Percentiles rank a stretch among this genome's conserved stretches.
phyloP scores from a whole-genome alignment of 495 filamentous ascomycete species.

The Cladorrhinum samala region DNA sequence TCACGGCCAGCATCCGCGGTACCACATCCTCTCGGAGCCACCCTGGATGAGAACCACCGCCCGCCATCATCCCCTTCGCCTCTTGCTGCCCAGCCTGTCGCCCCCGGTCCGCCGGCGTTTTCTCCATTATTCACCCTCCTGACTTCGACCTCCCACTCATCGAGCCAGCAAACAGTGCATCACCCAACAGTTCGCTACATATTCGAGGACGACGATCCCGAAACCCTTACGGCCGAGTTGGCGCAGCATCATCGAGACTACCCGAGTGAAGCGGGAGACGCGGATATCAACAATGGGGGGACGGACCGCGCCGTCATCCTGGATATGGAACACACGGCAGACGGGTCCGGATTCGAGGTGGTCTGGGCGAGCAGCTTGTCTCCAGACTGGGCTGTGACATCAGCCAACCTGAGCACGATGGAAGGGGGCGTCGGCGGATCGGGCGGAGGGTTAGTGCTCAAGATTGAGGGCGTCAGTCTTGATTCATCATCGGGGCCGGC shows the following conservation, averaged over 20 bases:
- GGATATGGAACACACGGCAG: constrained; percentile 44
- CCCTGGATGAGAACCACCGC: not conserved
- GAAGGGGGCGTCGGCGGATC: constrained; percentile 30
- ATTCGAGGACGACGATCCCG: constrained; percentile 72
- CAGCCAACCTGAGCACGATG: constrained; percentile 37
- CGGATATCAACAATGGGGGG: constrained; percentile 15
- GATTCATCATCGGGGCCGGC: constrained; percentile 26
- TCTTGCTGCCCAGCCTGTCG: constrained; percentile 1
- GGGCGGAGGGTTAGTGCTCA: constrained; percentile 50
- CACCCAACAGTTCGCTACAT: constrained; percentile 86
- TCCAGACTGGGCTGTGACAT: constrained; percentile 41
- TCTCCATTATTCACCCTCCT: constrained; percentile 62
- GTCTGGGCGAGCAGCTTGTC: constrained; percentile 41
- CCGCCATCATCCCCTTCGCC: constrained; percentile 3
- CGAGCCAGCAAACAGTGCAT: constrained; percentile 41
- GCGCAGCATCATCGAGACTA: constrained; percentile 30
- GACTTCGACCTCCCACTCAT: constrained; percentile 36
- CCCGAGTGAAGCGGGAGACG: too few relatives aligned
- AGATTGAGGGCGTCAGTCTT: constrained; percentile 53
- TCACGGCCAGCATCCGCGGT: constrained; percentile 16
- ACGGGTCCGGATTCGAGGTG: constrained; percentile 41
- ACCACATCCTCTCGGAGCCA: constrained; percentile 6
- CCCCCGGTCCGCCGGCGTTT: constrained; percentile 42
- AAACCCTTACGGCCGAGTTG: constrained; percentile 52
- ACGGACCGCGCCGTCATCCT: constrained; percentile 52